Conservation (phyloP, 805 yeast genomes). For the Yarrowia sp. region DNA sequence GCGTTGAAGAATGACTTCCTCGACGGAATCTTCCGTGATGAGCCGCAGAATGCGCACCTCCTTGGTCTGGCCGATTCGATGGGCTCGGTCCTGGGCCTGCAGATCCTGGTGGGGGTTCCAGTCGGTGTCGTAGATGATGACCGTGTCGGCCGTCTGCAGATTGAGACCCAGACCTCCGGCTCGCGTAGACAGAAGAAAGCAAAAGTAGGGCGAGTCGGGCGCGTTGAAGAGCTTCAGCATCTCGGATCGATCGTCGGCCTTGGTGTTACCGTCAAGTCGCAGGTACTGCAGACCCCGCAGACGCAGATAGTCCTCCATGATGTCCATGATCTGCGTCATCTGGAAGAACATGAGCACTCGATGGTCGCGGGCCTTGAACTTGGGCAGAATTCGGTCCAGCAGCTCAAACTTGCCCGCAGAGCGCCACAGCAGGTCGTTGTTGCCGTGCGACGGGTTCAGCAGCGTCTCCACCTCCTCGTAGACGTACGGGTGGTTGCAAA, state of each 20-base stretch:
- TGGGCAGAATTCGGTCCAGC: slow-evolving; percentile 82
- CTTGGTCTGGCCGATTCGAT: slow-evolving; percentile 96
- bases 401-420: slow-evolving; percentile 93
- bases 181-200: slow-evolving; percentile 87
- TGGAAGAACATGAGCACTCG: slow-evolving; percentile 91
- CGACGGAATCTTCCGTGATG: slow-evolving; percentile 89
- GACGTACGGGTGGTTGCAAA: slow-evolving; percentile 96
- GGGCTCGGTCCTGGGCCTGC: slow-evolving; percentile 99
- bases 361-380: slow-evolving; percentile 80
- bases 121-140: slow-evolving; percentile 93
- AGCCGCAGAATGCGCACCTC: slow-evolving; percentile 90
- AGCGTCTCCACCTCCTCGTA: slow-evolving; percentile 89
- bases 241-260: slow-evolving; percentile 91
- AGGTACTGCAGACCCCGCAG: slow-evolving; percentile 69
- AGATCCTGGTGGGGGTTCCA: slow-evolving; percentile 99
- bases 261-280: slow-evolving; percentile 92
- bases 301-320: slow-evolving; percentile 92
- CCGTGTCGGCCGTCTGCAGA: slow-evolving; percentile 96
- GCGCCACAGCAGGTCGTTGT: slow-evolving; percentile 82
- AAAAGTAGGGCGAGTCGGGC: slow-evolving; percentile 78
- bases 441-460: slow-evolving; percentile 66
- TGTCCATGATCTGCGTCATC: slow-evolving; percentile 98
- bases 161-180: slow-evolving; percentile 98
- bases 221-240: slow-evolving; percentile 79
- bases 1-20: slow-evolving; percentile 87